phyloP scores from a whole-genome alignment of 441 rosid genomes.

The Gossypium davidsonii region DNA sequence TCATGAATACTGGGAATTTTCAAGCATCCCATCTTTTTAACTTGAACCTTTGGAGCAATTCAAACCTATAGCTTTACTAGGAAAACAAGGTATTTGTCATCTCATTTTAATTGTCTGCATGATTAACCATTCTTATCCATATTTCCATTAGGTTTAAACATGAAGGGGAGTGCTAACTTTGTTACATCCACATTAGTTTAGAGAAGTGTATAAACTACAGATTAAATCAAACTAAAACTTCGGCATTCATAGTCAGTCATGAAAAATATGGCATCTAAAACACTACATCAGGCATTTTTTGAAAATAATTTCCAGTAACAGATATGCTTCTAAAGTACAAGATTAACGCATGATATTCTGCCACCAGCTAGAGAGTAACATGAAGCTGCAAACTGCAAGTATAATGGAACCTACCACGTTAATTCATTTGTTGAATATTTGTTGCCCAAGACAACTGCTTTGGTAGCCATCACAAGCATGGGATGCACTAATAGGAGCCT shows the following conservation, averaged over 20 bases:
- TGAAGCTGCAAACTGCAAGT: neutral
- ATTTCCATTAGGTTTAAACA: neutral
- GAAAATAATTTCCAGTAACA: neutral
- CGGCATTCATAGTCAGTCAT: neutral
- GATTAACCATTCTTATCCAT: neutral
- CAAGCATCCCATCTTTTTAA: neutral
- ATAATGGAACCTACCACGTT: constrained; percentile 33
- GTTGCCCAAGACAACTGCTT: constrained; percentile 43
- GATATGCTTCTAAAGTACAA: neutral
- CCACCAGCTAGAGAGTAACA: neutral
- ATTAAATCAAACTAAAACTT: neutral
- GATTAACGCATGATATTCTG: neutral
- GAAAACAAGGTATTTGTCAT: neutral
- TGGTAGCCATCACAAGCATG: constrained; percentile 60
- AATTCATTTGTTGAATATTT: constrained; percentile 28
- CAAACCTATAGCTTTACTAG: neutral
- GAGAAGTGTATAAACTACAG: neutral
- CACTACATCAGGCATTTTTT: neutral
- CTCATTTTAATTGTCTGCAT: neutral
- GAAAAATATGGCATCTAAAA: neutral
- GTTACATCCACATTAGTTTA: neutral
- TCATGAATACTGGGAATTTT: neutral
- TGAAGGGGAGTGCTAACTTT: neutral
- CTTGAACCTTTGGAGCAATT: neutral
- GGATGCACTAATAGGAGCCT: constrained; percentile 60